phyloP scores from a whole-genome alignment of 306 rosid species.

The Cicer yamashitae region DNA sequence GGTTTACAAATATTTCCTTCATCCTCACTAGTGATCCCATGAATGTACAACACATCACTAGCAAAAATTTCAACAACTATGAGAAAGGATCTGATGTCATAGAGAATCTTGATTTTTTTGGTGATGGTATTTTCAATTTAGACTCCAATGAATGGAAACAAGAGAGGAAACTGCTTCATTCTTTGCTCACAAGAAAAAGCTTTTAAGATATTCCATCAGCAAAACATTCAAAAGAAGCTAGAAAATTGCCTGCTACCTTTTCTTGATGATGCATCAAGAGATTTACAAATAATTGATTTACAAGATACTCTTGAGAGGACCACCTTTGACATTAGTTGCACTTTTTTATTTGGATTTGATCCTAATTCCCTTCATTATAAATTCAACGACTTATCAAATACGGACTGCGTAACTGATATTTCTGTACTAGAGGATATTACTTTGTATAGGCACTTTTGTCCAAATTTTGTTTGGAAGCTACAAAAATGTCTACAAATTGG shows the following conservation, averaged over 20 bases:
- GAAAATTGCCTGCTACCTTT: conserved; percentile 40
- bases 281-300: conserved; percentile 37
- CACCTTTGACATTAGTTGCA: conserved; percentile 37
- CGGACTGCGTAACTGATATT: background rate
- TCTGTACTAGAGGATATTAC: background rate
- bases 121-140: conserved; percentile 23
- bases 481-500: conserved; percentile 19
- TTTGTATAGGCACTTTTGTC: background rate
- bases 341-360: conserved; percentile 46
- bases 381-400: background rate
- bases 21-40: conserved; percentile 44
- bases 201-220: background rate
- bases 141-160: conserved; percentile 35
- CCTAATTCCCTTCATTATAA: conserved; percentile 36
- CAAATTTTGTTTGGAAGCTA: conserved; percentile 15
- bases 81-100: conserved; percentile 7
- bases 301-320: conserved; percentile 42
- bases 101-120: background rate
- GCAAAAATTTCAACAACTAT: conserved; percentile 36
- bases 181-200: background rate
- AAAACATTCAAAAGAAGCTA: conserved; percentile 37
- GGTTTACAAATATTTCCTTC: conserved; percentile 37
- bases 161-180: conserved; percentile 16
- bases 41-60: conserved; percentile 45
- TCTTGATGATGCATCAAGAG: conserved; percentile 35